Evolutionary conservation across 1,139 yeast genomes (phyloP), one percentile per base, ranked within the genome.

Genomic region (Zygoascus hellenicus): DNA sequence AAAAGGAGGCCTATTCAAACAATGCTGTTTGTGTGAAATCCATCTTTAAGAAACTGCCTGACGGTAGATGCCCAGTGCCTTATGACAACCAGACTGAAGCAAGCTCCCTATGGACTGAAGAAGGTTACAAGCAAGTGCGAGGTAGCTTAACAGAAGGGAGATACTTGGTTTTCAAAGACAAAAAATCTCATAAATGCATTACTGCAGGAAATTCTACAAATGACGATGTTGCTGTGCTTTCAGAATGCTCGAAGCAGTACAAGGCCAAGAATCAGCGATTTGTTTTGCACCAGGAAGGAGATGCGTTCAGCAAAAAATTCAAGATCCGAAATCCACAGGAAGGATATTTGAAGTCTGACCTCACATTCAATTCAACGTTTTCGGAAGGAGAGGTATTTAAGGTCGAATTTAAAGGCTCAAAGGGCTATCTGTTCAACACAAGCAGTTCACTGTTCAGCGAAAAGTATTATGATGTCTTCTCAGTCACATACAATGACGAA

Each of bases 71-170:
- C n/a, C 54, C 57, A 5, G 42, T 53, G 16, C 58, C 59, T 11
- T 54, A 54, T 38, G 61, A 61, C 13, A 40, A 54, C 30, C 61
- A 58, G 49, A 53, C 47, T 13, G 45, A 44, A 9, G 42, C 38
- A 5, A 39, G 43, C 16, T 43, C 61, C 11, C 51, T 58, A 19
- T 45, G 43, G 48, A 49, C 55, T 13, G 62, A 58, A 41, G 35
- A 39, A 9, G 62, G 62, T 1, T 57, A 41, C 48, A 58, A 58
- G 48, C 48, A 43, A 39, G 36, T 57, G 28, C 54, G 58, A 3
- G 63, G 63, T 9, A 47, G 42, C 3, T 49, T 58, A 26, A 59
- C 63, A 15, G 63, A 59, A 45, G 63, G 62, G 2, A 51, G 63
- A 34, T 58, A 52, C 40, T 46, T 56, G 26, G 56, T 54, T 15